Percentiles rank a stretch among this genome's conserved stretches.
phyloP scores from a whole-genome alignment of 768 basidiomycete genomes.

The Grammothele lineata region DNA sequence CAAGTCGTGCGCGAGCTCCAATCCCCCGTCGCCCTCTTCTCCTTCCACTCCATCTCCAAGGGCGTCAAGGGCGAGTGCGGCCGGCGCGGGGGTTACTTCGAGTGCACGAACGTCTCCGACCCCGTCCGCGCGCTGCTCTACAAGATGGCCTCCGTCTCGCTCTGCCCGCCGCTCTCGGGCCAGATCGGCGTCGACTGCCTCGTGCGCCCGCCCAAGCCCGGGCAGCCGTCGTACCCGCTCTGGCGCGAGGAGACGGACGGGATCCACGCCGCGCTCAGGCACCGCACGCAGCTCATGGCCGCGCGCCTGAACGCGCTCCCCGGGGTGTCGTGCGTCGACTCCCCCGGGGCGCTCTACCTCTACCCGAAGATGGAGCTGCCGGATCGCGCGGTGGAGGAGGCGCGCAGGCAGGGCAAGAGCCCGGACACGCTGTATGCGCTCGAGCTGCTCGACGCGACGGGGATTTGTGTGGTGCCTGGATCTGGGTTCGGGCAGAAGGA shows the following conservation, averaged over 20 bases:
- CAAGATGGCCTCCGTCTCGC: conserved; percentile 90
- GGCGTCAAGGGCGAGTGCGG: conserved; percentile 97
- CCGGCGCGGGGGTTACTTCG: conserved; percentile 95
- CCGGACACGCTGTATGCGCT: conserved; percentile 91
- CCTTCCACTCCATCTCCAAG: conserved; percentile 98
- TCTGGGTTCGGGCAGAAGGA: conserved; percentile 93
- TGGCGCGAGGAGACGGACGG: conserved; percentile 83
- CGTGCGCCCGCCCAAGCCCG: conserved; percentile 82
- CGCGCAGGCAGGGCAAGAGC: conserved; percentile 64
- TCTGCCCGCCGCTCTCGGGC: conserved; percentile 88
- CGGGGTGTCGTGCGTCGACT: conserved; percentile 87
- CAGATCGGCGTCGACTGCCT: conserved; percentile 88
- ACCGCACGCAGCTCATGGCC: conserved; percentile 71
- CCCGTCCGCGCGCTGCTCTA: conserved; percentile 85
- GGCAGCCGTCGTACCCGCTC: conserved; percentile 68
- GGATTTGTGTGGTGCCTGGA: conserved; percentile 92
- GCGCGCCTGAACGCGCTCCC: conserved; percentile 74
- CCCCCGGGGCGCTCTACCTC: conserved; percentile 91
- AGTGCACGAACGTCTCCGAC: conserved; percentile 75
- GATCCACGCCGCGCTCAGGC: conserved; percentile 71
- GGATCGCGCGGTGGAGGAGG: conserved; percentile 66
- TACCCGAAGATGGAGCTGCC: conserved; percentile 83
- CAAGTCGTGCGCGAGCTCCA: conserved; percentile 66
- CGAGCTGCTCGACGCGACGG: conserved; percentile 78
- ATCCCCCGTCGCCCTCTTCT: conserved; percentile 80